Conservation (phyloP, 441 rosid species). For the Metrosideros polymorpha region DNA sequence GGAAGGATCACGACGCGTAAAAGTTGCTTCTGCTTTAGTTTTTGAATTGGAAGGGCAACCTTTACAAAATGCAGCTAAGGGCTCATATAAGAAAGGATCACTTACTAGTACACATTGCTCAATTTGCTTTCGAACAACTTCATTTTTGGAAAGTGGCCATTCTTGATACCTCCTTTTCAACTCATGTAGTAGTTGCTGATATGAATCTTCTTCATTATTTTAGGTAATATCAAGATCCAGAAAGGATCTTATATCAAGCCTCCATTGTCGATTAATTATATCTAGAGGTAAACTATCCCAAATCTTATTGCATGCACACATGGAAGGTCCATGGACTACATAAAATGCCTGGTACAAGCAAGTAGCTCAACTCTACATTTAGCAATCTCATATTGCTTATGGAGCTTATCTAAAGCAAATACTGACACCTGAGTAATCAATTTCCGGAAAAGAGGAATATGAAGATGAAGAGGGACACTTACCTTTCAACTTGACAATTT, state of each 20-base stretch:
- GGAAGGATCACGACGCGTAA: not conserved
- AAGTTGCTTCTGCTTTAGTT: not conserved
- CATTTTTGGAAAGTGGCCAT: not conserved
- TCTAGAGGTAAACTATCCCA: not conserved
- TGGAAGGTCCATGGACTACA: not conserved
- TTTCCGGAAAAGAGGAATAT: not conserved
- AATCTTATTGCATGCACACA: not conserved
- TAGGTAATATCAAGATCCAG: not conserved
- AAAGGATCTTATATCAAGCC: not conserved
- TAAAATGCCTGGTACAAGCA: not conserved
- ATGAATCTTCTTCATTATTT: not conserved
- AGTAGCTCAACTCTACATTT: not conserved
- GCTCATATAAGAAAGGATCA: not conserved
- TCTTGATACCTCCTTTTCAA: not conserved
- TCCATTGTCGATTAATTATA: not conserved
- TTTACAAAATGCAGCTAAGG: not conserved
- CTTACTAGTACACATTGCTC: not conserved
- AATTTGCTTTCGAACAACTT: not conserved
- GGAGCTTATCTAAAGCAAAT: not conserved
- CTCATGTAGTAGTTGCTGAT: not conserved
- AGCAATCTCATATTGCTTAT: not conserved
- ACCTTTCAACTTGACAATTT: not conserved
- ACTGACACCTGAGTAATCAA: not conserved
- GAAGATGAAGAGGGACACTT: not conserved
- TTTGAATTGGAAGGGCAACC: not conserved